Conservation (phyloP, 495 filamentous ascomycete species). For the Achaetomiella virescens region DNA sequence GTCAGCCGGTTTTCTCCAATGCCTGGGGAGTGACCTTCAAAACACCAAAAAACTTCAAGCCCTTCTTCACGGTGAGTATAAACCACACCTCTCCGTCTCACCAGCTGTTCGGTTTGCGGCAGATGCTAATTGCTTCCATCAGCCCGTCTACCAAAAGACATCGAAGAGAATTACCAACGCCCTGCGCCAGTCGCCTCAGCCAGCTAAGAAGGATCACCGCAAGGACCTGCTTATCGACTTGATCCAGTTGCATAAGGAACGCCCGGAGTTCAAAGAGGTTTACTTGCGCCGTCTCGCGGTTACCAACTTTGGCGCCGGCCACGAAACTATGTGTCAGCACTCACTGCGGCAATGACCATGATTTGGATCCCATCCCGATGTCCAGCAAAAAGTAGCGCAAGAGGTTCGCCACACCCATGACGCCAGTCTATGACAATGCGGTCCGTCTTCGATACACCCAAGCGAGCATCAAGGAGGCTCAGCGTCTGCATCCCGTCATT, state of each 20-base stretch:
- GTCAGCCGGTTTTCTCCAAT: slow-evolving; percentile 21
- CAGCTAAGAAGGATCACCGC: not conserved
- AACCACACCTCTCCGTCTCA: not conserved
- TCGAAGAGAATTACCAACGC: slow-evolving; percentile 22
- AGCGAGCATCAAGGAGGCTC: slow-evolving; percentile 57
- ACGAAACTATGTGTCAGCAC: slow-evolving; percentile 45
- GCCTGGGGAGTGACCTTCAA: slow-evolving; percentile 27
- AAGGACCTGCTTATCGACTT: slow-evolving; percentile 33
- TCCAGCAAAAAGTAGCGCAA: slow-evolving; percentile 17
- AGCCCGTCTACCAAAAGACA: slow-evolving; percentile 27
- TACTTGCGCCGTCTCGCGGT: slow-evolving; percentile 40
- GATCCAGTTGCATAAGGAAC: slow-evolving; percentile 31
- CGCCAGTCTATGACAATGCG: slow-evolving; percentile 1
- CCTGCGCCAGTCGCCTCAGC: not conserved
- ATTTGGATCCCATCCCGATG: slow-evolving; percentile 24
- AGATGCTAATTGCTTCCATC: not conserved
- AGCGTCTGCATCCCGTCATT: slow-evolving; percentile 54
- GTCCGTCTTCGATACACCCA: slow-evolving; percentile 46
- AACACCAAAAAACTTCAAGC: slow-evolving; percentile 27
- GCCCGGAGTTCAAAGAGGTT: slow-evolving; percentile 29
- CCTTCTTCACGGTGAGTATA: slow-evolving; percentile 31
- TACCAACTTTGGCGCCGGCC: slow-evolving; percentile 45
- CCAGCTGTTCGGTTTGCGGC: not conserved
- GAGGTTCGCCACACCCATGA: slow-evolving; percentile 20
- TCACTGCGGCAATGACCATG: slow-evolving; percentile 33